A percentile compares a stretch with the other conserved stretches of the same genome.
phyloP scores from a whole-genome alignment of 106 monocot species.

The Acorus calamus region DNA sequence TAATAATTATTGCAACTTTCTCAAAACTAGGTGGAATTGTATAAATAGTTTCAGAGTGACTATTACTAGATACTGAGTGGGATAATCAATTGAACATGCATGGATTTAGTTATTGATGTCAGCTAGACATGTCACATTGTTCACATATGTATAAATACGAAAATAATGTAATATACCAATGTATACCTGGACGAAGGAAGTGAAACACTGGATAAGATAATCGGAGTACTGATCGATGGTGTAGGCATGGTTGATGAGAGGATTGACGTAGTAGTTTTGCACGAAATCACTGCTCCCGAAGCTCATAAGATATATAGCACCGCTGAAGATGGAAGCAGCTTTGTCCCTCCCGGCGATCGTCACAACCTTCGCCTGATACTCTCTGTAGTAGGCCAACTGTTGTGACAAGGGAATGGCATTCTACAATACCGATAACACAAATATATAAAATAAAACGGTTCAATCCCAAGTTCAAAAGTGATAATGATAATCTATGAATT shows the following conservation, averaged over 20 bases:
- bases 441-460: too few relatives aligned
- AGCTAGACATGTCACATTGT: too few relatives aligned
- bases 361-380: slow-evolving; percentile 61
- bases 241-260: slow-evolving; percentile 44
- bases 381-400: slow-evolving; percentile 17
- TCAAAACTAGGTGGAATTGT: too few relatives aligned
- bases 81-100: too few relatives aligned
- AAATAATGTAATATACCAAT: too few relatives aligned
- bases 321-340: slow-evolving; percentile 47
- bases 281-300: slow-evolving; percentile 60
- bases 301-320: slow-evolving; percentile 59
- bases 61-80: too few relatives aligned
- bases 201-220: too few relatives aligned
- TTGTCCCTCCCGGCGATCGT: slow-evolving; percentile 37
- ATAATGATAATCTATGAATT: neutral
- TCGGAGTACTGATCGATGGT: slow-evolving; percentile 41
- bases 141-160: too few relatives aligned
- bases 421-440: neutral
- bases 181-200: too few relatives aligned
- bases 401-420: neutral
- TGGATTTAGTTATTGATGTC: too few relatives aligned
- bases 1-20: too few relatives aligned
- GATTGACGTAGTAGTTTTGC: slow-evolving; percentile 91
- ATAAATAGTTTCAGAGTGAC: too few relatives aligned
- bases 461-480: neutral